Base-by-base conservation (phyloP, 106 monocot genomes). In the Ottelia alismoides region DNA sequence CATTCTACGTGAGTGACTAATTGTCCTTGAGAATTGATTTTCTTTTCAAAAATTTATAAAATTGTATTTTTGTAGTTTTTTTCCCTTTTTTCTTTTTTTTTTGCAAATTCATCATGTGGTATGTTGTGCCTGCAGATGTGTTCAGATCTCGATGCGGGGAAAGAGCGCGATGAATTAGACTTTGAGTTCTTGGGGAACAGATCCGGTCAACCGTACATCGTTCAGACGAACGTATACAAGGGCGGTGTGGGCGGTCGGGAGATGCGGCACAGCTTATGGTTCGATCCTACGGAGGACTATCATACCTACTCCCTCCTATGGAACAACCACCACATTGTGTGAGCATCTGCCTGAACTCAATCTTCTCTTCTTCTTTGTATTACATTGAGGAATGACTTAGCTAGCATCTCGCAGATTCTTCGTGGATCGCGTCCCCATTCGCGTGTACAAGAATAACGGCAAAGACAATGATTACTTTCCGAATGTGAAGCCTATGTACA, bases 1-100 rank as follows among this genome's bases (percentile, higher is more conserved):
- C 93, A 9, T 94, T 78, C 55, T 94, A 94, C 28, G 93, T 94
- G 20, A 74, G 86, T 53, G n/a, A n/a, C n/a, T n/a, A n/a, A n/a
- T n/a, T n/a, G n/a, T n/a, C n/a, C n/a, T n/a, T n/a, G n/a, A n/a
- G n/a, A n/a, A n/a, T n/a, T n/a, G n/a, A n/a, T n/a, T n/a, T n/a
- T n/a, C n/a, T n/a, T n/a, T n/a, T n/a, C n/a, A n/a, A n/a, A n/a
- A n/a, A n/a, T n/a, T n/a, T n/a, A n/a, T n/a, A n/a, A n/a, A n/a
- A n/a, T n/a, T n/a, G n/a, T n/a, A n/a, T n/a, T n/a, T n/a, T n/a
- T n/a, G 0, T 22, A 4, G 27, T 56, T n/a, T n/a, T n/a, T n/a
- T n/a, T n/a, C n/a, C 4, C 48, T 49, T 12, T 4, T n/a, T n/a
- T 18, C 19, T n/a, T n/a, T n/a, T n/a, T n/a, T n/a, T n/a, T n/a